Evolutionary conservation across 2,329 filamentous ascomycete genomes (phyloP).

Genomic region (Xylariaceae sp.): DNA sequence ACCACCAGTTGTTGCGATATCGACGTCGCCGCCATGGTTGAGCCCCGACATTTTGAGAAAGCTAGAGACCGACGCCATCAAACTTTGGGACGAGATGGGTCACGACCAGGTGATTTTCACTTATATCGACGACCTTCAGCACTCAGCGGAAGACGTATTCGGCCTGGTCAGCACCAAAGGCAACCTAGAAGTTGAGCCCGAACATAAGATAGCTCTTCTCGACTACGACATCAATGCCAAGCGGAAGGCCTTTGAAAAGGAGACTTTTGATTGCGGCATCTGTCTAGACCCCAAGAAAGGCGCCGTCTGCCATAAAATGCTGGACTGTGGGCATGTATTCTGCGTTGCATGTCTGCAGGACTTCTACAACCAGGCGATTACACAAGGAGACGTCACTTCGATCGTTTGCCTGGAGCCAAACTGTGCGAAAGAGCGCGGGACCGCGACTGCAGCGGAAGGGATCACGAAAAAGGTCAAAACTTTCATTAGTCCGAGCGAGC

Average conservation of each 20-base stretch:
- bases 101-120: conserved; percentile 56
- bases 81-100: conserved; percentile 61
- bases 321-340: conserved; percentile 86
- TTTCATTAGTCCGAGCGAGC: conserved; percentile 75
- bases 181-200: conserved; percentile 48
- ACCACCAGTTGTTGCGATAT: conserved; percentile 49
- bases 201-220: conserved; percentile 66
- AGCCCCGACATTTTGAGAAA: conserved; percentile 42
- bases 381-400: conserved; percentile 72
- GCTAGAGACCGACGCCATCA: conserved; percentile 47
- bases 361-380: conserved; percentile 86
- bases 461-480: conserved; percentile 56
- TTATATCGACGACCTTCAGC: conserved; percentile 61
- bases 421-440: conserved; percentile 63
- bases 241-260: conserved; percentile 71
- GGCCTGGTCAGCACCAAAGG: conserved; percentile 48
- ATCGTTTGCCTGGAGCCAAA: conserved; percentile 77
- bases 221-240: conserved; percentile 75
- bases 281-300: conserved; percentile 95
- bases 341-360: conserved; percentile 83
- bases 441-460: conserved; percentile 27
- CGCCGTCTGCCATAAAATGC: conserved; percentile 71
- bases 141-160: conserved; percentile 57
- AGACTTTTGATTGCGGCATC: conserved; percentile 83
- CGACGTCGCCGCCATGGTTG: conserved; percentile 57